Base-by-base conservation (phyloP, 2,329 filamentous ascomycete species). In the Penicillium sp. region DNA sequence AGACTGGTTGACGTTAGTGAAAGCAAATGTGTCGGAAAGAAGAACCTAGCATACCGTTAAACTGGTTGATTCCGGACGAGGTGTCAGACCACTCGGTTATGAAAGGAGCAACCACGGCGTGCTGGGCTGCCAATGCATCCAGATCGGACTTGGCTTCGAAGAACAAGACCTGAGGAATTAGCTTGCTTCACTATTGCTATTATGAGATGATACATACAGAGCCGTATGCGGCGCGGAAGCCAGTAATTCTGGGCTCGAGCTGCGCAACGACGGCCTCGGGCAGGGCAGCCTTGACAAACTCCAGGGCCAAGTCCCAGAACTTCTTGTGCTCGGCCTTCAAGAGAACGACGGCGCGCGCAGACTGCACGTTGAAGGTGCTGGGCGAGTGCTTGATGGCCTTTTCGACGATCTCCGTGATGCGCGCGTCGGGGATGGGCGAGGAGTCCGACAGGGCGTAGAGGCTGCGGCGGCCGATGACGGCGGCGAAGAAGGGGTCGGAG, bases 261-360 rank as follows among this genome's bases (percentile, higher is more conserved):
- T 58, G 49, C 9, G 56, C 56, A 14, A 64, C 76, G 69, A 18
- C 85, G 84, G 62, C 72, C 70, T 24, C 71, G 77, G 88, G 84
- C 24, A 91, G 83, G 59, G 89, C 81, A 28, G 79, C 77, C 77
- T 86, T 86, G 56, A 90, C 77, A 7, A 58, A 55, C 16, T 61
- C 56, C 1, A 58, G 49, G 59, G 84, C 81, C 60, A 90, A 79
- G 69, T 89, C 84, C 91, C 91, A 96, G 67, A 94, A 83, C 78
- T 89, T 88, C 65, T 90, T 84, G 79, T 96, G 91, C 72, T 95
- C 88, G 62, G 82, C 83, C 66, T 87, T 86, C 64, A 92, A 81
- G 55, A 96, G 83, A 56, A 95, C 81, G 47, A 94, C 81, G 58
- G 86, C 76, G 58, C 91, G 86, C 65, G 88, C 85, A 64, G 83